phyloP scores from a whole-genome alignment of 2,329 filamentous ascomycete species.

The Colletotrichum sp. region DNA sequence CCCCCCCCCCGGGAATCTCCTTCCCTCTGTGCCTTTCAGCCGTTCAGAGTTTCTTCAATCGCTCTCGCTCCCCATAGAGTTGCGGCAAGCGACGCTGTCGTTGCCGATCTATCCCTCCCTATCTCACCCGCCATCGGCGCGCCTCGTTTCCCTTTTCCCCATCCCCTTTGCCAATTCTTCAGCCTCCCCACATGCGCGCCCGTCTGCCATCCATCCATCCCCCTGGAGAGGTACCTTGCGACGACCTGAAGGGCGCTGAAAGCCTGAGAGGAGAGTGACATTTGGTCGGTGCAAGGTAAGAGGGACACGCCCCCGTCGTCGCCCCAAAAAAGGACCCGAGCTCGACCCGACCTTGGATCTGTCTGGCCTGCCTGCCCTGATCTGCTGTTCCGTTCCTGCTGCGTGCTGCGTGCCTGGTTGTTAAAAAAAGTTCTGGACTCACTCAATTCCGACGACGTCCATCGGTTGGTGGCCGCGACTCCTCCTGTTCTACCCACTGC shows the following conservation, averaged over 20 bases:
- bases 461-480: neutral
- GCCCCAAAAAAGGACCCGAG: neutral
- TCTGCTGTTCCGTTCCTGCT: neutral
- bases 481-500: neutral
- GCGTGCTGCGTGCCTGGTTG: neutral
- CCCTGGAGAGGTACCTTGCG: neutral
- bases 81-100: neutral
- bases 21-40: neutral
- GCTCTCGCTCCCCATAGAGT: neutral
- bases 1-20: neutral
- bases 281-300: neutral
- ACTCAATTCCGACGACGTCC: conserved; percentile 11
- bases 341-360: neutral
- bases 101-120: neutral
- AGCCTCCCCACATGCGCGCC: neutral
- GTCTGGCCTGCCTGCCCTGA: neutral
- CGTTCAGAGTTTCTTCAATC: neutral
- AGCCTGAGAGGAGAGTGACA: neutral
- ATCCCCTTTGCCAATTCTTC: neutral
- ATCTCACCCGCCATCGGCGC: neutral
- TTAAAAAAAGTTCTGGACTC: conserved; percentile 6
- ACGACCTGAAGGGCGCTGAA: neutral
- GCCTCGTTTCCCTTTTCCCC: neutral
- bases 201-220: neutral
- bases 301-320: neutral